These are phyloP conservation scores for Naganishia albida DNA, from an alignment of 1,284 basidiomycete genomes.

Conservation along the genomic window DNA sequence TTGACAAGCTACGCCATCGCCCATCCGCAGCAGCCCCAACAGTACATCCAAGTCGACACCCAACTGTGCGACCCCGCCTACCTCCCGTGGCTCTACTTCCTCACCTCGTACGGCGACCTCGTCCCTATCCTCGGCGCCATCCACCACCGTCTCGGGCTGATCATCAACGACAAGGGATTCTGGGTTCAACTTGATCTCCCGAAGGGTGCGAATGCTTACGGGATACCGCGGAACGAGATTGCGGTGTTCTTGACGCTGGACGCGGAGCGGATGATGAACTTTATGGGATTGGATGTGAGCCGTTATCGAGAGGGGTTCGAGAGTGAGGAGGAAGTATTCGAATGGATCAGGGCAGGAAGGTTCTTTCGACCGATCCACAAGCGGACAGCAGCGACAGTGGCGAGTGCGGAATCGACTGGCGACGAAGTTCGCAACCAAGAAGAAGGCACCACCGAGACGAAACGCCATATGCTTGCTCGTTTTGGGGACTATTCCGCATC, in stretches of 20 bases:
- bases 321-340: slow-evolving; percentile 9
- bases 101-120: slow-evolving; percentile 23
- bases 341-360: slow-evolving; percentile 5
- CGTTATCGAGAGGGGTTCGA: slow-evolving; percentile 6
- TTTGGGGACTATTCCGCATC: neutral
- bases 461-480: slow-evolving; percentile 3
- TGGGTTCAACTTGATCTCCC: slow-evolving; percentile 10
- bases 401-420: neutral
- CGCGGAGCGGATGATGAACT: slow-evolving; percentile 17
- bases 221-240: slow-evolving; percentile 15
- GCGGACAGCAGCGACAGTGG: neutral
- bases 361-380: slow-evolving; percentile 10
- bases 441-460: neutral
- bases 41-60: slow-evolving; percentile 20
- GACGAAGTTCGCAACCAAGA: neutral
- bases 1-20: slow-evolving; percentile 17
- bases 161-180: slow-evolving; percentile 26
- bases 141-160: slow-evolving; percentile 17
- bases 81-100: slow-evolving; percentile 20
- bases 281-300: slow-evolving; percentile 14
- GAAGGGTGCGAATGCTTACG: neutral
- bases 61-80: slow-evolving; percentile 1
- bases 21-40: neutral
- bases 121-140: slow-evolving; percentile 23
- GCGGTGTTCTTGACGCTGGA: slow-evolving; percentile 12